These are phyloP conservation scores for Penicillium angulare DNA, from an alignment of 495 filamentous ascomycete genomes.

Conservation along the genomic window DNA sequence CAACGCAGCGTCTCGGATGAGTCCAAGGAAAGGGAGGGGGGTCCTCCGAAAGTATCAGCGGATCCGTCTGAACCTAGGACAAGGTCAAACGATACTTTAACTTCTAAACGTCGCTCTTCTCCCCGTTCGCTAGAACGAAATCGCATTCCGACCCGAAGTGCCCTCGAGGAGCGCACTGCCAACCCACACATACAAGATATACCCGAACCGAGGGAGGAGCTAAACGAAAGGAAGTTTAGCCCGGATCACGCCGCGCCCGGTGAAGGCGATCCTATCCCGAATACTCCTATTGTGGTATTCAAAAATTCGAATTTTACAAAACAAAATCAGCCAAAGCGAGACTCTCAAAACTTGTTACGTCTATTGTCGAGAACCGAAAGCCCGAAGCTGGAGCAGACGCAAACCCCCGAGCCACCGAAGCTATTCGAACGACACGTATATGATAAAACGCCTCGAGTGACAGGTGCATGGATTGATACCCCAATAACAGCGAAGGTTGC, in stretches of 20 bases:
- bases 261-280: slow-evolving; percentile 41
- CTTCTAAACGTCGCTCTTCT: slow-evolving; percentile 16
- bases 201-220: slow-evolving; percentile 11
- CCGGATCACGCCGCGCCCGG: slow-evolving; percentile 27
- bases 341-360: slow-evolving; percentile 65
- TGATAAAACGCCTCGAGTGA: slow-evolving; percentile 49
- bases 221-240: slow-evolving; percentile 17
- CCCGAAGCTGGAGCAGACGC: slow-evolving; percentile 25
- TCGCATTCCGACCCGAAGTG: slow-evolving; percentile 12
- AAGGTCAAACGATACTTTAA: slow-evolving; percentile 13
- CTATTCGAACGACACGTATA: slow-evolving; percentile 37
- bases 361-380: slow-evolving; percentile 62
- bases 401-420: slow-evolving; percentile 42
- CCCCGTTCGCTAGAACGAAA: slow-evolving; percentile 18
- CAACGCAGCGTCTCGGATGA: slow-evolving; percentile 24
- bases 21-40: slow-evolving; percentile 14
- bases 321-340: slow-evolving; percentile 43
- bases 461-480: slow-evolving; percentile 54
- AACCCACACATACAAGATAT: slow-evolving; percentile 9
- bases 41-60: not conserved
- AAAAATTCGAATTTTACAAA: slow-evolving; percentile 36
- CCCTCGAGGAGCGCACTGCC: slow-evolving; percentile 21
- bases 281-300: slow-evolving; percentile 56
- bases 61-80: slow-evolving; percentile 7
- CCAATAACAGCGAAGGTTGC: slow-evolving; percentile 43